phyloP scores from a whole-genome alignment of 192 early-diverging fungal genomes.

The Backusella circina region DNA sequence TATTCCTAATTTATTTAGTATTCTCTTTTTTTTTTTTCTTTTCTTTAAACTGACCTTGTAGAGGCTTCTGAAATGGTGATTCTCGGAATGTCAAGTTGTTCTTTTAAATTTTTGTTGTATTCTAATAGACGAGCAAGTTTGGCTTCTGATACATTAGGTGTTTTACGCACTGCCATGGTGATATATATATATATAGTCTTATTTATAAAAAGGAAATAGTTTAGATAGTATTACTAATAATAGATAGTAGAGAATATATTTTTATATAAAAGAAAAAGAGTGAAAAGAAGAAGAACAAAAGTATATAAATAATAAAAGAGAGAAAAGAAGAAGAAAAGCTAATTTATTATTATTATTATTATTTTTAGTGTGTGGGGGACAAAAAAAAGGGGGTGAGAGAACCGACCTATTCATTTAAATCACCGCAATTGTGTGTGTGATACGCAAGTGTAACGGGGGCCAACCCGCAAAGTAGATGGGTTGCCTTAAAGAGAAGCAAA shows the following conservation, averaged over 20 bases:
- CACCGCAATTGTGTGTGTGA: not conserved
- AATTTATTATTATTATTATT: not conserved
- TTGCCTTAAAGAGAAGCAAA: not conserved
- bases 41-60: constrained; percentile 9
- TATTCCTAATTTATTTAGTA: constrained; percentile 6
- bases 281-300: not conserved
- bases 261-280: not conserved
- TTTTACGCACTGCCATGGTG: constrained; percentile 13
- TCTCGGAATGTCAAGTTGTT: constrained; percentile 39
- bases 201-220: too few relatives aligned
- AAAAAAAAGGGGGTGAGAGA: not conserved
- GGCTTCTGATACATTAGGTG: constrained; percentile 39
- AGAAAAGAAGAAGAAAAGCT: not conserved
- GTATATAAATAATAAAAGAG: too few relatives aligned
- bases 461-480: not conserved
- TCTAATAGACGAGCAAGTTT: constrained; percentile 38
- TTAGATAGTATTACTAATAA: too few relatives aligned
- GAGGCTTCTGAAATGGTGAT: constrained; percentile 39
- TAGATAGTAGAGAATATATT: too few relatives aligned
- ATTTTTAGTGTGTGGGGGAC: not conserved
- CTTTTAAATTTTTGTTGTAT: constrained; percentile 33
- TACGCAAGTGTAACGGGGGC: not conserved
- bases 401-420: not conserved
- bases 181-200: too few relatives aligned
- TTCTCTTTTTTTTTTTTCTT: not conserved